Evolutionary conservation across 257 asterid species (phyloP), one percentile per base, ranked within the genome.

Genomic region (Solanum corneliomulleri): DNA sequence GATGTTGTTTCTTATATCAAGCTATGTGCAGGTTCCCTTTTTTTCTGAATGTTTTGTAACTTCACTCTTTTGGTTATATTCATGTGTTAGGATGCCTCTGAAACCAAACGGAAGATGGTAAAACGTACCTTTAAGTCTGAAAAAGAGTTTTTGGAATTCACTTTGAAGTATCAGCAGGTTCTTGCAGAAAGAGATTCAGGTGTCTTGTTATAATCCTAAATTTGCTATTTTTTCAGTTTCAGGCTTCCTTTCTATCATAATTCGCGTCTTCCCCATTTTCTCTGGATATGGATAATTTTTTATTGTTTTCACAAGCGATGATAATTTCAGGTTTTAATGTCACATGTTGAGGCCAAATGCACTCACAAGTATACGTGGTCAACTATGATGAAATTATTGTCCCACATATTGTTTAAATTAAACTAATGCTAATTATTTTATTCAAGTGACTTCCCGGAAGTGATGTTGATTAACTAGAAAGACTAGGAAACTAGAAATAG

Each of bases 181-280:
- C 86, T 95, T 86, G 91, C 93, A 72, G 99, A 97, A 92, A 93
- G 98, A 94, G 99, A 97, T 95, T 95, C 98, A 58, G 99, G 99
- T 97, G 90, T 86, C 92, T 87, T 86, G 85, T 44, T 87, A 35
- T 84, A 86, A 42, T 86, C 84, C 49, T 41, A 29, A 44, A 86
- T 81, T 77, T 88, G 74, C 62, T 44, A 44, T 86, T 74, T 76
- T 66, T 88, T 78, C 42, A 45, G 39, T 18, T 47, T 45, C 14
- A 21, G 42, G 41, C 41, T 78, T 45, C 41, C 66, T 86, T 68
- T 80, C 81, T 89, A 66, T 82, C 75, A 23, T 71, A 66, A 41
- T 75, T 86, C 16, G 70, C n/a, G 70, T 58, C 62, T 68, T 33
- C 72, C 56, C 41, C 37, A 78, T 25, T 78, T 78, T 42, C 84